phyloP scores from a whole-genome alignment of 495 filamentous ascomycete genomes.

The Penicillium cosmopolitanum region DNA sequence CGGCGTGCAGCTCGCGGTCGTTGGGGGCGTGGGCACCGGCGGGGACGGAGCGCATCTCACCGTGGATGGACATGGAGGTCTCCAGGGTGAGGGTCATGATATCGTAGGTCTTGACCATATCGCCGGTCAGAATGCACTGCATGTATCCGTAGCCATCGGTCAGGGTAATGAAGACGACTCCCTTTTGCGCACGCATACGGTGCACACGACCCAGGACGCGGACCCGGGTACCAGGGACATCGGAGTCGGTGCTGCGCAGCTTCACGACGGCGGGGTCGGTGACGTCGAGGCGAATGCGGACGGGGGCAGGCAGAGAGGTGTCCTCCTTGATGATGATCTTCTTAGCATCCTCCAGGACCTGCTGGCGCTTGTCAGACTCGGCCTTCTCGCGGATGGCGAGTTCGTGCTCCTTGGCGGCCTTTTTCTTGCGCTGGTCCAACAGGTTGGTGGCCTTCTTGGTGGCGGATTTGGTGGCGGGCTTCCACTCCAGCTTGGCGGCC shows the following conservation, averaged over 20 bases:
- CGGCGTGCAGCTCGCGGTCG: conserved; percentile 89
- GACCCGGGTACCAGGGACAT: conserved; percentile 73
- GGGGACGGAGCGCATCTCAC: conserved; percentile 86
- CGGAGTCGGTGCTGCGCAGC: conserved; percentile 57
- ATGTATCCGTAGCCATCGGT: conserved; percentile 88
- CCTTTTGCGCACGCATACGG: conserved; percentile 81
- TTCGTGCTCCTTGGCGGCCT: conserved; percentile 70
- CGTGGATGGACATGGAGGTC: conserved; percentile 84
- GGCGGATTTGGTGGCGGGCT: conserved; percentile 79
- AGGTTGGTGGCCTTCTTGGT: conserved; percentile 79
- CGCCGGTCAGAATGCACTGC: conserved; percentile 84
- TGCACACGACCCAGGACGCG: conserved; percentile 86
- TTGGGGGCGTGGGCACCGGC: conserved; percentile 79
- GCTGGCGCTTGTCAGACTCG: conserved; percentile 67
- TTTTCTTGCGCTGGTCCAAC: conserved; percentile 75
- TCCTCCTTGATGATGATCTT: conserved; percentile 85
- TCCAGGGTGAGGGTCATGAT: conserved; percentile 85
- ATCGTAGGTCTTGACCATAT: conserved; percentile 90
- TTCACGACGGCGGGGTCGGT: conserved; percentile 62
- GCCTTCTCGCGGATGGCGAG: conserved; percentile 70
- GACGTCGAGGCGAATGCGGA: conserved; percentile 72
- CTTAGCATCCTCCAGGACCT: conserved; percentile 81
- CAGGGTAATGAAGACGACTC: conserved; percentile 83
- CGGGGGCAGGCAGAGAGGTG: conserved; percentile 72
- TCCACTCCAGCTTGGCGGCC: conserved; percentile 65